Evolutionary conservation across 441 rosid genomes (phyloP), one percentile per base, ranked within the genome.

Genomic region (Arabidopsis lyrata): DNA sequence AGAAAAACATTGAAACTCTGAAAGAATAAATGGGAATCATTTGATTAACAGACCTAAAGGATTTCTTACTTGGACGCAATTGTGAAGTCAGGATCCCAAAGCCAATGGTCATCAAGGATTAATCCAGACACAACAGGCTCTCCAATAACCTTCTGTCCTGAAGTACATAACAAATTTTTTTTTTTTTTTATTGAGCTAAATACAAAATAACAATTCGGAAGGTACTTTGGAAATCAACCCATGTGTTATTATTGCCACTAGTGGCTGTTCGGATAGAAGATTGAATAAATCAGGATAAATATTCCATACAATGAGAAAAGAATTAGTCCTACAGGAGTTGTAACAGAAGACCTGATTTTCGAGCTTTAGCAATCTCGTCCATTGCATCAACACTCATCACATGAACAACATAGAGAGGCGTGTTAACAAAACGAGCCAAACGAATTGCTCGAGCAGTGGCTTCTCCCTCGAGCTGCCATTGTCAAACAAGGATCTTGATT

Each of bases 301-400:
- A 7, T 58, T 36, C 11, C 13, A 50, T 7, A 75, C 34, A 60
- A 41, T 29, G 60, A 58, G 24, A n/a, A 49, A 59, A 34, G 5
- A 39, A 9, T 3, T 5, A 16, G 55, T 39, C 64, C 56, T 41
- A 65, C 6, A 53, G 13, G 31, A 53, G 42, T 68, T 66, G 42
- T 18, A 63, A 44, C 44, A 13, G 11, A 31, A 61, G 35, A 92
- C 98, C 99, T 86, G 95, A 83, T 81, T 83, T 87, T 74, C 96
- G 84, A 77, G 98, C 99, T 86, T 83, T 86, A 78, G 96, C 96
- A 70, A 95, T 84, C 85, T 95, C 99, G 76, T 95, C 98, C 96
- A 93, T 89, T 48, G 98, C 98, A 74, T 95, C 98, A 24, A 84
- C 85, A 85, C 98, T 95, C 97, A 95, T 95, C 80, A 95, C 99